Evolutionary conservation across 257 asterid species (phyloP), one percentile per base, ranked within the genome.

Genomic region (Gynochthodes officinalis): DNA sequence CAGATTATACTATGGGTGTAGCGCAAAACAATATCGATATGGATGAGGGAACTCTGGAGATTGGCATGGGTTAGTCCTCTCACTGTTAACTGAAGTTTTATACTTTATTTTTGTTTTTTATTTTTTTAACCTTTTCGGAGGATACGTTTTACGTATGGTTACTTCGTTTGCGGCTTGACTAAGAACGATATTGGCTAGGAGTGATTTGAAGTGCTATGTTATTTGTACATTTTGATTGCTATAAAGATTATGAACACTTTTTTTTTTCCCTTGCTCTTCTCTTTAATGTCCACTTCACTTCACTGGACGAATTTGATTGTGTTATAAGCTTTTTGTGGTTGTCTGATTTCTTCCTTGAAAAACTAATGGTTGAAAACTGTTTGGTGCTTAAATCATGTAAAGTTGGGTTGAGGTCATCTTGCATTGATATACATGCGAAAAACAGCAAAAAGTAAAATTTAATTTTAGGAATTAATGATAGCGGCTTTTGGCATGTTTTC

Each of bases 1-100:
- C 64, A 16, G 66, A 46, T n/a, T n/a, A n/a, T 71, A 80, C 28
- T 33, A 92, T 88, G 96, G 96, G 86, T 43, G 84, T 57, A 76
- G 86, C 79, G 37, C 87, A 85, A 78, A 89, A 88, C 76, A 78
- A 80, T 73, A 67, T 79, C 70, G 89, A 85, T 67, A 62, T 77
- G 87, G 96, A 90, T 80, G 98, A 92, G 76, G 98, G 95, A 82
- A 90, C 87, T 57, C 84, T 92, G 77, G 96, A 92, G 86, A 84
- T 92, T 82, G 98, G 98, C 64, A 92, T 92, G 86, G 98, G 98
- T 92, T 85, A 68, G 75, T 81, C 54, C 15, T 52, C 55, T 44
- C 30, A 25, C 55, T 25, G 6, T 30, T 60, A 27, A n/a, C n/a
- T 15, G 6, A 12, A 14, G 19, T 46, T 4, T 16, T 63, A 21